Percentiles rank a stretch among this genome's conserved stretches.
phyloP scores from a whole-genome alignment of 139 green algal genomes.

The Pleodorina starrii region DNA sequence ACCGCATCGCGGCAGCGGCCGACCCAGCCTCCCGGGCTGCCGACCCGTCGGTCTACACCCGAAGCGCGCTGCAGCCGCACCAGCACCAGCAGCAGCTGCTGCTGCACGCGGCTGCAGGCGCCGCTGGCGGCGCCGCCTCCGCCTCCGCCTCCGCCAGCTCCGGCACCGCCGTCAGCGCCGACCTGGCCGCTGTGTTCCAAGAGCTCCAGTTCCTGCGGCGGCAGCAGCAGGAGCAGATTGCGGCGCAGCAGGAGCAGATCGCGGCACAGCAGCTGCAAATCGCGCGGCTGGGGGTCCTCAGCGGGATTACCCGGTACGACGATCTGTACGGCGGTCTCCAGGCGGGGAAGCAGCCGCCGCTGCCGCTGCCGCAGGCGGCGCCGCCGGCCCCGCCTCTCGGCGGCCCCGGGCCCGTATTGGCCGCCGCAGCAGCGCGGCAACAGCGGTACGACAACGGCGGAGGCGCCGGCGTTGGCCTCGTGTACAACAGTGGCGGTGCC shows the following conservation, averaged over 20 bases:
- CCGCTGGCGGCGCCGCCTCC: not conserved
- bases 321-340: not conserved
- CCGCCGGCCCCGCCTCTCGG: not conserved
- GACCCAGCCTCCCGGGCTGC: no score
- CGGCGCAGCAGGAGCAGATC: slow-evolving; percentile 3
- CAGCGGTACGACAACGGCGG: not conserved
- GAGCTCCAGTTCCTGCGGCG: not conserved
- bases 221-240: slow-evolving; percentile 20
- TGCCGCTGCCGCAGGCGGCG: not conserved
- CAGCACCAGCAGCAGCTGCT: not conserved
- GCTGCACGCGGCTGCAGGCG: not conserved
- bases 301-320: not conserved
- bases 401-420: not conserved
- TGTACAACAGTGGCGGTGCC: not conserved
- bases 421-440: not conserved
- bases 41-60: no score
- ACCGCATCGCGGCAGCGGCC: not conserved
- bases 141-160: not conserved
- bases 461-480: not conserved
- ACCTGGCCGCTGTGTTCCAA: not conserved
- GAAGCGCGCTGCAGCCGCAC: no score
- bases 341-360: not conserved
- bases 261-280: slow-evolving; percentile 24
- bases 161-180: not conserved
- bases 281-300: not conserved